Evolutionary conservation across 352 stramenopile genomes (phyloP), one percentile per base, ranked within the genome.

Genomic region (Phytophthora chlamydospora): DNA sequence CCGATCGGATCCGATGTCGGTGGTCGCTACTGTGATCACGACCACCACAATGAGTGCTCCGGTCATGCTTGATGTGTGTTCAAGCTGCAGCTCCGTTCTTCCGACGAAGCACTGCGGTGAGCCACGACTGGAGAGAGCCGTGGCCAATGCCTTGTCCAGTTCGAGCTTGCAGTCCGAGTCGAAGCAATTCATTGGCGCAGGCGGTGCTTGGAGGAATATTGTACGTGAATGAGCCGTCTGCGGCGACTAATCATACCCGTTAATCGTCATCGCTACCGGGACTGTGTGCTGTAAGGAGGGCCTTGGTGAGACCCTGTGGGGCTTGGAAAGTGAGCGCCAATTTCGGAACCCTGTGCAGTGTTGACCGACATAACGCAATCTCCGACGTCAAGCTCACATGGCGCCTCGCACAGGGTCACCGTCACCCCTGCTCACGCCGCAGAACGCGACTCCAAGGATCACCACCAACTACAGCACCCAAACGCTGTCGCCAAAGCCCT

Each of bases 401-500:
- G 50, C 42, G 21, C 34, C 49, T 55, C 49, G 19, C 42, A 66
- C 13, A 3, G 50, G 42, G 21, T 35, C 58, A 4, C 50, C 58
- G 24, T 67, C 58, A 31, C 58, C 50, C 4, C 42, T 67, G 42
- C 50, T 68, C 34, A 54, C 54, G 16, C 45, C 35, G 31, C 53
- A 59, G 13, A 17, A 17, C 12, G 12, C 17, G 10, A 61, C 60
- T 3, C 66, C 60, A 12, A 67, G 66, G 42, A 56, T 59, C n/a
- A 52, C 51, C 10, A 41, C 66, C n/a, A 45, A 58, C 19, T 61
- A 66, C 48, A 66, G 48, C 41, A 66, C 58, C 5, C 58, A 66
- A 4, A 46, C 47, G 13, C 31, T 67, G 7, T 62, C 58, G 3
- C 58, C 58, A 13, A 50, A 56, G 19, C 36, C 33, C n/a, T 38